Base-by-base conservation (phyloP, 2,329 filamentous ascomycete species). In the Clarireedia monteithiana region DNA sequence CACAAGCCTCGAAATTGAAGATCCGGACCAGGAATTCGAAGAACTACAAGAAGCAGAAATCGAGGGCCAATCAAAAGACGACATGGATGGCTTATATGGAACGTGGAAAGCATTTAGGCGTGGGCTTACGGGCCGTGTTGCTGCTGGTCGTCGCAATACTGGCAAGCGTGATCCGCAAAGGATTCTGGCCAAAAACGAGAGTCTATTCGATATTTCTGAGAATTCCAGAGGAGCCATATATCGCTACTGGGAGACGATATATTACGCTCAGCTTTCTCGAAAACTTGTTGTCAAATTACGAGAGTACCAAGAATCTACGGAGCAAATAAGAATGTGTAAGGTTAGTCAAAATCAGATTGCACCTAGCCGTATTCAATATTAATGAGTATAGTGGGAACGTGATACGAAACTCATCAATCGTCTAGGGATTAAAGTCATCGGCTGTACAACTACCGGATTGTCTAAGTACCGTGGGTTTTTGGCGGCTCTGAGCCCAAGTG, bases 401-500 rank as follows among this genome's bases (percentile, higher is more conserved):
- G 66, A 66, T 48, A 58, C 64, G 30, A 58, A 56, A 5, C 53
- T 69, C 12, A 63, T 69, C 87, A 94, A 73, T 86, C 94, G 71
- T 86, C 88, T 65, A 48, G 70, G 73, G 15, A 66, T 66, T 20
- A 71, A 69, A 44, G 50, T 70, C 1, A 64, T 71, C 38, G 69
- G 68, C 3, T 70, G 69, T 30, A 89, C 85, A 0, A 86, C 83
- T 0, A 88, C 85, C 0, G 85, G 85, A 5, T 67, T 89, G 14
- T 84, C 81, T 67, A 89, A 88, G 62, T 87, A 88, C 60, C 78
- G 85, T 14, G 77, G 75, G 4, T 71, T 88, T 0, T 70, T 89
- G 12, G 74, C 82, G 3, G 77, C 78, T 23, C 63, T 88, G 3
- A 74, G 77, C n/a, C 83, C 85, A 1, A 79, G 75, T 48, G 73